Base-by-base conservation (phyloP, 2,329 filamentous ascomycete genomes). In the Fusarium sublunatum region DNA sequence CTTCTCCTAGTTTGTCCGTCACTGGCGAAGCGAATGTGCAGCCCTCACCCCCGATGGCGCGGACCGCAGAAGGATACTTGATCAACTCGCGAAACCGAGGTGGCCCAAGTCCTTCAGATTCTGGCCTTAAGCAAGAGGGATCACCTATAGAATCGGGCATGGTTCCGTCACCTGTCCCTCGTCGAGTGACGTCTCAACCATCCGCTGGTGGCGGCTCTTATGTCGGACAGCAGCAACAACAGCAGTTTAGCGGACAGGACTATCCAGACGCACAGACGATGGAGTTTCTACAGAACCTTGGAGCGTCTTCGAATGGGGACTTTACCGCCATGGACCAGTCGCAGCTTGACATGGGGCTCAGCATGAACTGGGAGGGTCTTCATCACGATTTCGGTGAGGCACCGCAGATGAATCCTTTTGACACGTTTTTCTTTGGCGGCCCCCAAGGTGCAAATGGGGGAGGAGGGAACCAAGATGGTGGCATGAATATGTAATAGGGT, bases 391-490 rank as follows among this genome's bases (percentile, higher is more conserved):
- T 83, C 56, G 81, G 81, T 55, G 83, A 87, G 42, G 81, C 81
- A 46, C 80, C 85, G 71, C 82, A 87, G 70, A 82, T 90, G 70
- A 85, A 91, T 56, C 83, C 88, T 0, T 91, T 92, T 74, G 89
- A 91, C 70, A 86, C 87, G 0, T 91, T 91, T 72, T 91, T 90
- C 77, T 90, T 91, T 72, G 88, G 88, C 1, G 83, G 83, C 1
- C 82, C 83, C 64, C 73, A 74, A 48, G 69, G 69, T 13, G 74
- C 77, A 10, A 68, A 64, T 24, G 66, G 69, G 8, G 48, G 38
- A 26, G 65, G 64, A 19, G 51, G 61, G 3, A 65, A 61, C 44
- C 66, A 69, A 38, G 61, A 63, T 1, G 61, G 62, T 13, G 72
- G 73, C 6, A 70, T 69, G 28, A 73, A 73, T 11, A 70, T 72